Conservation (phyloP, 768 basidiomycete genomes). For the Trametes punicea region DNA sequence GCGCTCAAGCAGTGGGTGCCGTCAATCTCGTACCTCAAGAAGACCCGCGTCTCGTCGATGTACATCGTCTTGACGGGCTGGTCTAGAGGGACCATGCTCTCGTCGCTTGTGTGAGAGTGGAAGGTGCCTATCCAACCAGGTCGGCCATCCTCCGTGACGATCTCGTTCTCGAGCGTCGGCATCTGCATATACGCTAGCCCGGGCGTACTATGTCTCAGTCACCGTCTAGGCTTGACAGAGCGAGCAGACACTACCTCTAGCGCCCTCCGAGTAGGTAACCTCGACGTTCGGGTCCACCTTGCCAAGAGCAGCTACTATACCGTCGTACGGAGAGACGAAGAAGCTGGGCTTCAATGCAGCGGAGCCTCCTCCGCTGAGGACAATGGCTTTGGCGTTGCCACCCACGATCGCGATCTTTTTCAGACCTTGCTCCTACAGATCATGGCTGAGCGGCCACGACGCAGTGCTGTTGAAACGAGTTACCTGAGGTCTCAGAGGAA, state of each 20-base stretch:
- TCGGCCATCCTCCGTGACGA: slow-evolving; percentile 55
- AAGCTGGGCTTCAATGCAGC: slow-evolving; percentile 73
- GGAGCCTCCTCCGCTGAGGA: slow-evolving; percentile 69
- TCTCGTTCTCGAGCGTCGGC: slow-evolving; percentile 66
- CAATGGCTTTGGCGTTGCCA: slow-evolving; percentile 60
- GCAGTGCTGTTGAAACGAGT: not conserved
- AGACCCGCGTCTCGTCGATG: slow-evolving; percentile 31
- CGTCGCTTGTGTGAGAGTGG: slow-evolving; percentile 55
- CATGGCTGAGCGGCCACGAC: not conserved
- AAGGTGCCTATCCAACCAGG: slow-evolving; percentile 66
- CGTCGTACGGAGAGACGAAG: slow-evolving; percentile 74
- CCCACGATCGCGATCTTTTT: slow-evolving; percentile 78
- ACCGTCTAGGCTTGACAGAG: no score
- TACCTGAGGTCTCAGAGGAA: slow-evolving; percentile 47
- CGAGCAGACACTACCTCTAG: slow-evolving; percentile 48
- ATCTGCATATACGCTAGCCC: slow-evolving; percentile 64
- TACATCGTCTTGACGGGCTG: slow-evolving; percentile 33
- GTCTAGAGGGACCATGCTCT: slow-evolving; percentile 47
- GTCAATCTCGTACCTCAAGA: slow-evolving; percentile 25
- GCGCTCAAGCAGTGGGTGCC: not conserved
- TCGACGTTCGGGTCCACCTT: slow-evolving; percentile 41
- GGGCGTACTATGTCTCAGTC: no score
- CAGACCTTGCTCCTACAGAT: slow-evolving; percentile 32
- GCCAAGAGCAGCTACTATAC: slow-evolving; percentile 58
- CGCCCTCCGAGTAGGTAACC: slow-evolving; percentile 66